These are phyloP conservation scores for Globisporangium nodosum DNA, from an alignment of 352 stramenopile genomes.

Conservation along the genomic window DNA sequence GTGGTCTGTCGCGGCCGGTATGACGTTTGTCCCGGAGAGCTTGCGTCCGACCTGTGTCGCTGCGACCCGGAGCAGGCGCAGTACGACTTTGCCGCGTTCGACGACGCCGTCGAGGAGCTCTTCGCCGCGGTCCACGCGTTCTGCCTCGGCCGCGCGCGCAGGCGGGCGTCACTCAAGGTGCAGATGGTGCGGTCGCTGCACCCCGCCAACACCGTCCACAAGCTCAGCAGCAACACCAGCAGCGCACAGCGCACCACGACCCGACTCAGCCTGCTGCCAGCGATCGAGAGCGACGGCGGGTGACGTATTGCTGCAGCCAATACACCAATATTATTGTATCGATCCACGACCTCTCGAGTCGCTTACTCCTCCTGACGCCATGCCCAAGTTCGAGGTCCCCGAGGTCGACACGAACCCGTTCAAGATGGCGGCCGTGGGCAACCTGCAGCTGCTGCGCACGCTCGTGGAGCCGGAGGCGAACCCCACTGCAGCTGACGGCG, in stretches of 20 bases:
- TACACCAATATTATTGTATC: too few species aligned
- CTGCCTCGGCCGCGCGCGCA: slow-evolving; percentile 19
- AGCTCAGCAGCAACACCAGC: not conserved
- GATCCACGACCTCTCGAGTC: too few species aligned
- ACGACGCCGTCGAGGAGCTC: slow-evolving; percentile 37
- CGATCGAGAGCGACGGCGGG: not conserved
- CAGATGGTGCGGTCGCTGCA: slow-evolving; percentile 17
- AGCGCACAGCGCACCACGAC: not conserved
- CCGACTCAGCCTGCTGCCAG: not conserved
- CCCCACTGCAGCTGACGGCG: not conserved
- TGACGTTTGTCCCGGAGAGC: slow-evolving; percentile 49
- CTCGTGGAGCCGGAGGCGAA: slow-evolving; percentile 53
- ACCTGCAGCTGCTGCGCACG: slow-evolving; percentile 59
- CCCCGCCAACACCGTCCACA: not conserved
- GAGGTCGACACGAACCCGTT: slow-evolving; percentile 83
- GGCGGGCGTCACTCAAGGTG: slow-evolving; percentile 28
- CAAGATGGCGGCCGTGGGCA: slow-evolving; percentile 80
- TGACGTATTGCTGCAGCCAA: not conserved
- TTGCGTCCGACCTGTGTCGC: slow-evolving; percentile 36
- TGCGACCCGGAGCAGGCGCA: slow-evolving; percentile 20
- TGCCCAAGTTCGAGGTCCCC: slow-evolving; percentile 63
- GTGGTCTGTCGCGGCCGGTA: slow-evolving; percentile 39
- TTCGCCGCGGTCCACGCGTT: slow-evolving; percentile 30
- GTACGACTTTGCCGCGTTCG: slow-evolving; percentile 41
- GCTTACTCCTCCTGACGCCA: too few species aligned